These are phyloP conservation scores for Athelia psychrophila DNA, from an alignment of 1,284 basidiomycete genomes.

Conservation along the genomic window DNA sequence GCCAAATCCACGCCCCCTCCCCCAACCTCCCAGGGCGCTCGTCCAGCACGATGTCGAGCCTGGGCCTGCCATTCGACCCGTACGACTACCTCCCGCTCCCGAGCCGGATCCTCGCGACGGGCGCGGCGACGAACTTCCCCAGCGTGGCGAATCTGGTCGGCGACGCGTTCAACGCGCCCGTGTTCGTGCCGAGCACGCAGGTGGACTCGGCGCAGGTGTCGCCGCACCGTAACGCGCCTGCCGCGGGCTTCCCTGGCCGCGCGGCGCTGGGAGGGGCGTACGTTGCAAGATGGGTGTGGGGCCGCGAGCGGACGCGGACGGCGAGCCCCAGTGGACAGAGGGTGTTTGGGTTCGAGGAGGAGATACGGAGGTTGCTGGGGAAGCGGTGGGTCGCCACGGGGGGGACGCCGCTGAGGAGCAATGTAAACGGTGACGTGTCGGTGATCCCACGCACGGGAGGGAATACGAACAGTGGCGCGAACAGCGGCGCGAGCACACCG, in stretches of 20 bases:
- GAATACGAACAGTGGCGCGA: constrained; percentile 12
- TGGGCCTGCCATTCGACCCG: constrained; percentile 71
- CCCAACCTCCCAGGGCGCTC: constrained; percentile 20
- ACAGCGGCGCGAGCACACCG: constrained; percentile 60
- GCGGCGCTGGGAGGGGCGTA: constrained; percentile 72
- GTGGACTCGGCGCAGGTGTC: constrained; percentile 69
- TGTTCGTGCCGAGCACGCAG: constrained; percentile 68
- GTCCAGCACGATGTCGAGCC: constrained; percentile 32
- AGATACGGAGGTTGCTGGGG: constrained; percentile 62
- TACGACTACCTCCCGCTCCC: constrained; percentile 68
- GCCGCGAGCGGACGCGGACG: constrained; percentile 49
- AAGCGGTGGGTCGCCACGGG: constrained; percentile 70
- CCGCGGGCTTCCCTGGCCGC: constrained; percentile 60
- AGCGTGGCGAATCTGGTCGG: constrained; percentile 75
- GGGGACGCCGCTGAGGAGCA: constrained; percentile 52
- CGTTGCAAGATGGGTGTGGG: constrained; percentile 79
- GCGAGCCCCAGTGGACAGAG: constrained; percentile 21
- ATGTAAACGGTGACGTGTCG: constrained; percentile 47
- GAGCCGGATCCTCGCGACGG: constrained; percentile 59
- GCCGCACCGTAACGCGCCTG: constrained; percentile 73
- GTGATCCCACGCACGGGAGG: constrained; percentile 1
- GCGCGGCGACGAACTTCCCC: constrained; percentile 80
- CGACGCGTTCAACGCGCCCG: constrained; percentile 75
- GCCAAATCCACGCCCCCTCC: constrained; percentile 19
- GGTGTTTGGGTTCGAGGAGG: constrained; percentile 69